Percentiles rank a stretch among this genome's conserved stretches.
phyloP scores from a whole-genome alignment of 768 basidiomycete species.

The Pilatotrama ljubarskyi region DNA sequence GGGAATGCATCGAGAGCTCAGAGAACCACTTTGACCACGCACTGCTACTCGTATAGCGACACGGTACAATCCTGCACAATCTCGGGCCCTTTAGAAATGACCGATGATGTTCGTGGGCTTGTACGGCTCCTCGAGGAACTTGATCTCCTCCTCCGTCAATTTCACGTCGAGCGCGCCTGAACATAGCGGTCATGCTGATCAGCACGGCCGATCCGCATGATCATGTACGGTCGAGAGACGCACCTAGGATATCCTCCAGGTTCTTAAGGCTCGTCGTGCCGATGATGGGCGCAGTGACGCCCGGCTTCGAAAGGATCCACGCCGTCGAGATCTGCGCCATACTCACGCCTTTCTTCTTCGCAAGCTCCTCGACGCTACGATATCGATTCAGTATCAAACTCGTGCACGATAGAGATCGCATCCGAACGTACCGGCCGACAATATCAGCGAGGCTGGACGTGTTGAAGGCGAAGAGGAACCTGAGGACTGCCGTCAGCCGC shows the following conservation, averaged over 20 bases:
- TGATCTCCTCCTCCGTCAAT: conserved; percentile 47
- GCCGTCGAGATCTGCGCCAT: conserved; percentile 44
- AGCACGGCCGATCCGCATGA: not conserved
- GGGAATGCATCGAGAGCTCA: no score
- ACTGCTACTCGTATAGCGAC: no score
- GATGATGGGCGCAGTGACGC: conserved; percentile 43
- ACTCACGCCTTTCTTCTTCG: conserved; percentile 38
- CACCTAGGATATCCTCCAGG: conserved; percentile 40
- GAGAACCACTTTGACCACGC: no score
- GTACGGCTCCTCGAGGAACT: conserved; percentile 58
- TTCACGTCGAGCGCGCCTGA: conserved; percentile 4
- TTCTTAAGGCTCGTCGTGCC: conserved; percentile 39
- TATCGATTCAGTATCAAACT: not conserved
- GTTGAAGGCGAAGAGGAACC: not conserved
- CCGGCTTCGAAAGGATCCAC: conserved; percentile 25
- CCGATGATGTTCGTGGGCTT: not conserved
- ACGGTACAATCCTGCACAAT: no score
- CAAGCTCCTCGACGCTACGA: conserved; percentile 35
- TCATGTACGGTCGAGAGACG: not conserved
- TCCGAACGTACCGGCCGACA: conserved; percentile 35
- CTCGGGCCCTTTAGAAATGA: not conserved
- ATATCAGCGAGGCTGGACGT: conserved; percentile 34
- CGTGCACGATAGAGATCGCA: conserved; percentile 29
- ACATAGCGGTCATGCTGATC: not conserved
- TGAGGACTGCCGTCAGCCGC: not conserved